These are phyloP conservation scores for Colletotrichum tanaceti DNA, from an alignment of 2,329 filamentous ascomycete genomes.

Conservation along the genomic window DNA sequence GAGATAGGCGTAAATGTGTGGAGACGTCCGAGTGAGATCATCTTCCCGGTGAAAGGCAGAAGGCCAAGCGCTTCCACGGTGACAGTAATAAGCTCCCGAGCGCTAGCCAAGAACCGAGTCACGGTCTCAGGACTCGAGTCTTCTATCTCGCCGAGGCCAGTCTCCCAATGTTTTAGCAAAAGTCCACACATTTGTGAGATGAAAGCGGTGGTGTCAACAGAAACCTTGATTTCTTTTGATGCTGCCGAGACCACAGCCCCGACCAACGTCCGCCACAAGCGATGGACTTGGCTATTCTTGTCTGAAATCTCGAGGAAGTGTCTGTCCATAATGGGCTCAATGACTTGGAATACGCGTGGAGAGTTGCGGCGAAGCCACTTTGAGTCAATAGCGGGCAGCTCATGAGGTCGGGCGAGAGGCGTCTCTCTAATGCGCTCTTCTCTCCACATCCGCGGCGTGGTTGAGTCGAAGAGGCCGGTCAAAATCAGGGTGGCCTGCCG, in stretches of 20 bases:
- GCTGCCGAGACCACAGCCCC: slow-evolving; percentile 74
- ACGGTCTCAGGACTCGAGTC: slow-evolving; percentile 59
- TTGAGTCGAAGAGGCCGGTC: slow-evolving; percentile 73
- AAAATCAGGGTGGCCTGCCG: slow-evolving; percentile 76
- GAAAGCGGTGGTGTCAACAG: slow-evolving; percentile 83
- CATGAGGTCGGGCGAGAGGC: slow-evolving; percentile 71
- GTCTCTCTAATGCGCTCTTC: slow-evolving; percentile 75
- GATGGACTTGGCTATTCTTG: slow-evolving; percentile 63
- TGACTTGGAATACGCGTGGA: slow-evolving; percentile 70
- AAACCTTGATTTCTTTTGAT: slow-evolving; percentile 89
- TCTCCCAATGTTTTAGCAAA: slow-evolving; percentile 76
- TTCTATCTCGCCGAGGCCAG: slow-evolving; percentile 64
- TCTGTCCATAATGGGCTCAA: slow-evolving; percentile 69
- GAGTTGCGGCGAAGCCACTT: slow-evolving; percentile 87
- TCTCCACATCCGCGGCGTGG: slow-evolving; percentile 73
- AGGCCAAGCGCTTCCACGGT: slow-evolving; percentile 65
- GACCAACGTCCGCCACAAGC: slow-evolving; percentile 72
- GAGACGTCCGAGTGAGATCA: slow-evolving; percentile 61
- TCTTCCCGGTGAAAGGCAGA: slow-evolving; percentile 73
- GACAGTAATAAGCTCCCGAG: slow-evolving; percentile 61
- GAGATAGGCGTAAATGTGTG: slow-evolving; percentile 71
- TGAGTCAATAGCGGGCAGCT: slow-evolving; percentile 84
- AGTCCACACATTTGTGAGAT: slow-evolving; percentile 78
- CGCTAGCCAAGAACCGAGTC: slow-evolving; percentile 65
- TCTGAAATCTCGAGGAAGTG: slow-evolving; percentile 72